A percentile compares a stretch with the other conserved stretches of the same genome.
Conservation (phyloP, 2,329 filamentous ascomycete species). For the Pyrenochaeta sp. region DNA sequence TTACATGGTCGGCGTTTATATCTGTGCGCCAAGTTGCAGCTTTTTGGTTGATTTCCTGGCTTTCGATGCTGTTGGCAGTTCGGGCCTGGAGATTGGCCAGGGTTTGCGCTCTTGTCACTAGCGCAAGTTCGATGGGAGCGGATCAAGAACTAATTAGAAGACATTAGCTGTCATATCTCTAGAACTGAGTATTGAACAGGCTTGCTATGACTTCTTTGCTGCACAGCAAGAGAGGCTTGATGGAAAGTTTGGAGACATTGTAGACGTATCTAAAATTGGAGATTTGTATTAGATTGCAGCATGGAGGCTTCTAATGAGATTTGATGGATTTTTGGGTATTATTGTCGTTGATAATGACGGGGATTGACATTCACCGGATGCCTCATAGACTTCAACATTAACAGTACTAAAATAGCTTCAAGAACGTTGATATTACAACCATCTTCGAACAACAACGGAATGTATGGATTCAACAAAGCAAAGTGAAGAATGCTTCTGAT, state of each 20-base stretch:
- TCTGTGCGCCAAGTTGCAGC: slow-evolving; percentile 10
- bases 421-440: too few relatives aligned
- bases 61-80: slow-evolving; percentile 16
- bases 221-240: slow-evolving; percentile 8
- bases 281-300: too few relatives aligned
- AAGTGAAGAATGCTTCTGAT: too few relatives aligned
- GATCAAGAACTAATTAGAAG: neutral
- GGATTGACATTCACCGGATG: too few relatives aligned
- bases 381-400: too few relatives aligned
- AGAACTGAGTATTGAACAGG: neutral
- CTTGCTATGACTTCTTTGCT: slow-evolving; percentile 10
- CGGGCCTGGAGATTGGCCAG: slow-evolving; percentile 21
- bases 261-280: neutral
- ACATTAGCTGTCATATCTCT: neutral
- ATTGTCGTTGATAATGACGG: too few relatives aligned
- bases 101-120: slow-evolving; percentile 1
- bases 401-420: too few relatives aligned
- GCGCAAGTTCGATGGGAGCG: slow-evolving; percentile 11
- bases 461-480: too few relatives aligned
- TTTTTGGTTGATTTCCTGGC: slow-evolving; percentile 20
- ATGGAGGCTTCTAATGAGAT: too few relatives aligned
- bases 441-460: too few relatives aligned
- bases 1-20: slow-evolving; percentile 13
- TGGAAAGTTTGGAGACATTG: slow-evolving; percentile 9
- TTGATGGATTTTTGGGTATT: too few relatives aligned